Conservation (phyloP, 768 basidiomycete genomes). For the Amanita subjunquillea region DNA sequence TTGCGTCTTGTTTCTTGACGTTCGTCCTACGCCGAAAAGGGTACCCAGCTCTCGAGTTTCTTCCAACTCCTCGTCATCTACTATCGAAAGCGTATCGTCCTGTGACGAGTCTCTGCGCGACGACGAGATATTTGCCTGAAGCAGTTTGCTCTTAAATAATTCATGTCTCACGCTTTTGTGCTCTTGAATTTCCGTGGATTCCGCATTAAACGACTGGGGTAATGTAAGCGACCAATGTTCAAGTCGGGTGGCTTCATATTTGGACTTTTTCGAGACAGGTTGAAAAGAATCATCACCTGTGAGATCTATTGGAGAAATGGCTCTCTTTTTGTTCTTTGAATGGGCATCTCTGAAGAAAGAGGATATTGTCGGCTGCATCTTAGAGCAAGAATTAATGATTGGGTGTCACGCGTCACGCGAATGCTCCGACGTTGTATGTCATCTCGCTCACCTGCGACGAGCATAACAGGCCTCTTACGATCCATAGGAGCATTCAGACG, state of each 20-base stretch:
- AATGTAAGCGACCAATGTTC: slow-evolving; percentile 15
- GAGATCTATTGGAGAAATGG: slow-evolving; percentile 38
- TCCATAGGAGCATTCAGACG: not conserved
- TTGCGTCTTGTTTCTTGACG: slow-evolving; percentile 25
- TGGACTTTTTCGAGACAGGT: slow-evolving; percentile 21
- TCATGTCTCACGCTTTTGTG: slow-evolving; percentile 21
- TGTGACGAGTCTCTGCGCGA: not conserved
- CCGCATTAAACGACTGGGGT: not conserved
- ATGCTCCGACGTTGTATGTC: slow-evolving; percentile 4
- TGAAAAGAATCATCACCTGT: slow-evolving; percentile 28
- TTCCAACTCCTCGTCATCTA: slow-evolving; percentile 12
- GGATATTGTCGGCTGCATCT: slow-evolving; percentile 26
- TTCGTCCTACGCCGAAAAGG: slow-evolving; percentile 23
- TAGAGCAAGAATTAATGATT: not conserved
- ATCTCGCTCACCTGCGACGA: slow-evolving; percentile 5
- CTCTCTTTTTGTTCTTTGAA: slow-evolving; percentile 19
- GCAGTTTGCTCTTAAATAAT: slow-evolving; percentile 38
- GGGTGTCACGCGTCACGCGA: not conserved
- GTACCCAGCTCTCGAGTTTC: slow-evolving; percentile 28
- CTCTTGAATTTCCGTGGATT: not conserved
- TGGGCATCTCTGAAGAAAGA: slow-evolving; percentile 22
- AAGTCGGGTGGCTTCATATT: slow-evolving; percentile 10
- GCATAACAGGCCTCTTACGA: slow-evolving; percentile 3
- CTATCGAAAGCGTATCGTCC: not conserved
- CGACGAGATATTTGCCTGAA: slow-evolving; percentile 17